phyloP scores from a whole-genome alignment of 306 rosid species.

The Gleditsia sinensis region DNA sequence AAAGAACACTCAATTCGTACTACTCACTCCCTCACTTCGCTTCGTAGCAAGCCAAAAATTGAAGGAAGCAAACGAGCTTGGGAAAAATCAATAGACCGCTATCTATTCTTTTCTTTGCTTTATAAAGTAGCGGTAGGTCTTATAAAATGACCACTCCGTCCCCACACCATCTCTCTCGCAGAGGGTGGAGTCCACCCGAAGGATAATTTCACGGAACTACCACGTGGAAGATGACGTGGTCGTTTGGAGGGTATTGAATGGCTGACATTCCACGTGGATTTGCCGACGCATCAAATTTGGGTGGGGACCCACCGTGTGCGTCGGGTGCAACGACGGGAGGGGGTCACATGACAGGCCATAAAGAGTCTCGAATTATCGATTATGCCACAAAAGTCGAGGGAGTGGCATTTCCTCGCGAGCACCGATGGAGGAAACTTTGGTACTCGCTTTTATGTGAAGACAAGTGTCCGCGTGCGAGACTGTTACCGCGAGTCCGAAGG shows the following conservation, averaged over 20 bases:
- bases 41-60: background rate
- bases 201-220: background rate
- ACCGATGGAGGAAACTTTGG: fast-evolving
- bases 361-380: background rate
- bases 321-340: background rate
- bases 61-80: background rate
- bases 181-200: background rate
- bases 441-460: background rate
- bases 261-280: background rate
- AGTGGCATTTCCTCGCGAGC: background rate
- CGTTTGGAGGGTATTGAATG: background rate
- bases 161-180: background rate
- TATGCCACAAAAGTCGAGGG: background rate
- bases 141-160: conserved; percentile 18
- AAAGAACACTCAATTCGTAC: background rate
- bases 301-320: background rate
- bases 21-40: background rate
- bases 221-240: background rate
- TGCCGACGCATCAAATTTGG: background rate
- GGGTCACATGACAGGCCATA: conserved; percentile 23
- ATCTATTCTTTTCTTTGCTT: background rate
- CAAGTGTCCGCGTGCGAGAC: background rate
- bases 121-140: conserved; percentile 8
- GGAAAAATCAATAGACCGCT: background rate
- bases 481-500: background rate